phyloP scores from a whole-genome alignment of 129 eudicot species.

The Helianthus tuberosus region DNA sequence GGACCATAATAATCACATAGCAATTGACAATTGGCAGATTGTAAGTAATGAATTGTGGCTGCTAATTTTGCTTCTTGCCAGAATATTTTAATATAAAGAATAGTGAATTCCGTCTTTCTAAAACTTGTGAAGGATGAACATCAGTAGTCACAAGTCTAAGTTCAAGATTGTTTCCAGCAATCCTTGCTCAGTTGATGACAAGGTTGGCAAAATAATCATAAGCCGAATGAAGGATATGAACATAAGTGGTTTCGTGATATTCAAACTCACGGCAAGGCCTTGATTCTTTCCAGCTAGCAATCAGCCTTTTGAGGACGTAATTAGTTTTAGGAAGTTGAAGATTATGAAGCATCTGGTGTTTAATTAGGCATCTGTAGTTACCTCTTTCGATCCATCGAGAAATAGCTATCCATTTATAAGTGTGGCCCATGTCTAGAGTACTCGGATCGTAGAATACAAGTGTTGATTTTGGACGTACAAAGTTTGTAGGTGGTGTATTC shows the following conservation, averaged over 20 bases:
- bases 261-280: slow-evolving; percentile 31
- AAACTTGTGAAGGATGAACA: slow-evolving; percentile 64
- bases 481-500: slow-evolving; percentile 77
- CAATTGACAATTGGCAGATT: slow-evolving; percentile 68
- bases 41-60: slow-evolving; percentile 50
- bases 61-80: slow-evolving; percentile 51
- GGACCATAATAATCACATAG: slow-evolving; percentile 67
- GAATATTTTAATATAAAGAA: slow-evolving; percentile 57
- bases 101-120: slow-evolving; percentile 69
- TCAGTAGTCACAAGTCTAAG: slow-evolving; percentile 57
- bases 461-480: slow-evolving; percentile 79
- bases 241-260: slow-evolving; percentile 28
- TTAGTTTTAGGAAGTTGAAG: slow-evolving; percentile 73
- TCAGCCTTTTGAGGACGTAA: slow-evolving; percentile 74
- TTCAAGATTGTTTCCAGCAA: slow-evolving; percentile 48
- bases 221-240: slow-evolving; percentile 22
- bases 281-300: slow-evolving; percentile 73
- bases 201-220: slow-evolving; percentile 35
- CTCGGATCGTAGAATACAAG: slow-evolving; percentile 72
- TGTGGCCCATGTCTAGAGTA: slow-evolving; percentile 82
- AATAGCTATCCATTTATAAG: slow-evolving; percentile 72
- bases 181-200: slow-evolving; percentile 48
- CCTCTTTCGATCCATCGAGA: slow-evolving; percentile 82
- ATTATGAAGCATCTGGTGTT: slow-evolving; percentile 69
- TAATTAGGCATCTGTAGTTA: slow-evolving; percentile 69